Evolutionary conservation across 805 yeast genomes (phyloP).

Genomic region (Wickerhamomyces ciferrii): DNA sequence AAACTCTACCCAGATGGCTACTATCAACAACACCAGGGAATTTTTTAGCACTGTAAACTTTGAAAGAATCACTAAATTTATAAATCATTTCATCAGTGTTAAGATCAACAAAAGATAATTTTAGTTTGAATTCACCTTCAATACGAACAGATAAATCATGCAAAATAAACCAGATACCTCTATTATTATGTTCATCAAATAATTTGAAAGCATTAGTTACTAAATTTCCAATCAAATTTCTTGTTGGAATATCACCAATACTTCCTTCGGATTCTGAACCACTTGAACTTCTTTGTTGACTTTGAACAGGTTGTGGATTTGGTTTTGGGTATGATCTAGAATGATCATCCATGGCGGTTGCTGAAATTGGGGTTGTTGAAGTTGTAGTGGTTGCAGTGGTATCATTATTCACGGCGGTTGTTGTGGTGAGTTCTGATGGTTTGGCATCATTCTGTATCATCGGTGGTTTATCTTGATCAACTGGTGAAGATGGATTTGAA

Average conservation of each 20-base stretch:
- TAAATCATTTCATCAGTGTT: conserved; percentile 8
- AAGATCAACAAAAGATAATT: conserved; percentile 30
- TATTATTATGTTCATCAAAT: conserved; percentile 26
- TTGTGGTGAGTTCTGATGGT: background rate
- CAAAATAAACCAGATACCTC: conserved; percentile 37
- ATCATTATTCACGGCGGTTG: background rate
- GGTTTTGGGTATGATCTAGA: background rate
- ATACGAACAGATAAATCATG: conserved; percentile 37
- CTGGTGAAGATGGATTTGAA: background rate
- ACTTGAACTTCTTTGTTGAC: background rate
- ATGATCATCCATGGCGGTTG: background rate
- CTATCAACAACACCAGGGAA: conserved; percentile 41
- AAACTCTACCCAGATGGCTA: conserved; percentile 31
- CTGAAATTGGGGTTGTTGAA: background rate
- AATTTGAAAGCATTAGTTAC: conserved; percentile 34
- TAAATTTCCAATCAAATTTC: conserved; percentile 34
- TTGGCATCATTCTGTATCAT: background rate
- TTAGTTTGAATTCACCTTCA: conserved; percentile 36
- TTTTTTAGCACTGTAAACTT: conserved; percentile 36
- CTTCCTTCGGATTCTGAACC: conserved; percentile 8
- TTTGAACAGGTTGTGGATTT: background rate
- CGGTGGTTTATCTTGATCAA: background rate
- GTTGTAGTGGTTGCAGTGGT: background rate
- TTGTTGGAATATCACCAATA: conserved; percentile 22
- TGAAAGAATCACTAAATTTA: conserved; percentile 27